Evolutionary conservation across 805 yeast species (phyloP), one percentile per base, ranked within the genome.

Genomic region (Kluyveromyces lactis): DNA sequence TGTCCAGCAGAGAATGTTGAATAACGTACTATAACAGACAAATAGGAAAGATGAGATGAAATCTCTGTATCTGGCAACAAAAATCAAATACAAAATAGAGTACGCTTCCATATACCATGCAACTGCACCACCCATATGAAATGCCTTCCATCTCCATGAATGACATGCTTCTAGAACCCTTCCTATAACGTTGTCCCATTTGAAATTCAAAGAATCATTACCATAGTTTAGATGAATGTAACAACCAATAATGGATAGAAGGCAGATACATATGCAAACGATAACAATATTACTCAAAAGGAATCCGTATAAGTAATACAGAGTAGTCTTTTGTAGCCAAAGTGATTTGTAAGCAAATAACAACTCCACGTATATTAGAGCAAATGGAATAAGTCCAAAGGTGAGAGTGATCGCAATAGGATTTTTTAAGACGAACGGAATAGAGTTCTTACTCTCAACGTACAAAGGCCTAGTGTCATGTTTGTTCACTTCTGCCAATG

Each of bases 61-160:
- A 47, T 81, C 90, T 21, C 75, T 70, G 34, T 84, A 70, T 34
- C 75, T 72, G 56, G 84, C 65, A 50, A 73, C 69, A 38, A 67
- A 64, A 38, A 73, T 51, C 51, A 76, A 73, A 56, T 86, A 85
- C 53, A 81, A 82, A 16, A 81, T 51, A 4, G 90, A 73, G 56
- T 83, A 86, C 7, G 68, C 58, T 47, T 75, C 75, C 42, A 86
- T 69, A 61, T 81, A 85, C 68, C 80, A 68, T 23, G 86, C 86
- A 35, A 84, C 72, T 42, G 89, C 77, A 3, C 76, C 66, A 4
- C 94, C 85, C 21, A 79, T 75, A 39, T 75, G 58, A 58, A 85
- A 86, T 10, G 86, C 68, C 48, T 79, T 69, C 95, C 95, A 86
- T 55, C 84, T 85, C 95, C 95, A 87, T n/a, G 32, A 26, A n/a